Percentiles rank a stretch among this genome's conserved stretches.
Evolutionary conservation across 2,329 filamentous ascomycete species (phyloP).

Genomic region (Lasiodiplodia citricola): DNA sequence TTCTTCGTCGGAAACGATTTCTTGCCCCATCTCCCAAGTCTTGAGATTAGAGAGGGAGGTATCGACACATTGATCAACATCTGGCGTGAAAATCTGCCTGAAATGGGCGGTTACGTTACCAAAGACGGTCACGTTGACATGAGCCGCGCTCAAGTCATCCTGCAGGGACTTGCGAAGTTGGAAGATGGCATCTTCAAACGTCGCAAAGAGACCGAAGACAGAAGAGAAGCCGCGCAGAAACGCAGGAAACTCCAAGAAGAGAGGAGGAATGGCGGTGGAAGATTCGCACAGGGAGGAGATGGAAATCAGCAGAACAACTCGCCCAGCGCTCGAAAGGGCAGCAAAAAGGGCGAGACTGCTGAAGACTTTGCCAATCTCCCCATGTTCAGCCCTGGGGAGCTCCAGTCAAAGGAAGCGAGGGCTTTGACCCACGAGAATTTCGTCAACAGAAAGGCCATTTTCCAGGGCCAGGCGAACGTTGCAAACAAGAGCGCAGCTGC

Average conservation of each 20-base stretch:
- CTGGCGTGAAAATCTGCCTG: constrained; percentile 89
- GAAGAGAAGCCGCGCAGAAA: constrained; percentile 42
- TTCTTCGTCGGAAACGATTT: constrained; percentile 99
- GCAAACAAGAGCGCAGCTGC: constrained; percentile 96
- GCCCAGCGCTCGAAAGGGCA: constrained; percentile 11
- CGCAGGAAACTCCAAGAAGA: constrained; percentile 24
- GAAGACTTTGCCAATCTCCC: constrained; percentile 38
- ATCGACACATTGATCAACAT: constrained; percentile 97
- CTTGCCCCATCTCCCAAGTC: constrained; percentile 91
- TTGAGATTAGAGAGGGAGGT: constrained; percentile 95
- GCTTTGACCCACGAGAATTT: constrained; percentile 86
- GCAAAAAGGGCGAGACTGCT: constrained; percentile 27
- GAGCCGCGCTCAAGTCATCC: constrained; percentile 82
- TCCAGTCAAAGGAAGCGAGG: constrained; percentile 44
- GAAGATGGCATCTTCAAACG: constrained; percentile 93
- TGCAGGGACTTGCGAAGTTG: constrained; percentile 86
- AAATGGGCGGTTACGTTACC: constrained; percentile 95
- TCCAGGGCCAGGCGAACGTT: constrained; percentile 64
- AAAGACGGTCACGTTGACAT: constrained; percentile 94
- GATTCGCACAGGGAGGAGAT: neutral
- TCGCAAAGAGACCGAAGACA: constrained; percentile 83
- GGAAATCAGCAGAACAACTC: constrained; percentile 13
- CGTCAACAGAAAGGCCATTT: constrained; percentile 70
- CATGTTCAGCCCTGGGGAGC: constrained; percentile 42
- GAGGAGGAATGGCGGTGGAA: constrained; percentile 17